Evolutionary conservation across 306 rosid genomes (phyloP), one percentile per base, ranked within the genome.

Genomic region (Biancaea sappan): DNA sequence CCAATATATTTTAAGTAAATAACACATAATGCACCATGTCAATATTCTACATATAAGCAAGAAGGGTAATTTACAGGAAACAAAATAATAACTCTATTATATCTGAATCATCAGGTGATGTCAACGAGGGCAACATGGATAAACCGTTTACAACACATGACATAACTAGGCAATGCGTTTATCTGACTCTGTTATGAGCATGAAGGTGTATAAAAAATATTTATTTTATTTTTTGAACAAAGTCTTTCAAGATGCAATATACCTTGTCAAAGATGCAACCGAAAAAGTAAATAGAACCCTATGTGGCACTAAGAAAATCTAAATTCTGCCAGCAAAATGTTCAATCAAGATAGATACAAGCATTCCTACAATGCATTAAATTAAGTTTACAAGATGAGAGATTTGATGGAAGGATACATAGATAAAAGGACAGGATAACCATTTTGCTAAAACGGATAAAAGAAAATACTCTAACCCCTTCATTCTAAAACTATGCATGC

Each of bases 401-500:
- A n/a, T 32, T 48, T 18, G 50, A 44, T 64, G 19, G 59, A 59
- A 47, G 12, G 15, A 52, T 24, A 9, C 12, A 47, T 35, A 66
- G 34, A 72, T 15, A 41, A 52, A 54, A 77, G 25, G 64, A 52
- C 34, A 52, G 22, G 46, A 28, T n/a, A 21, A 71, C 10, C 26
- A 60, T 31, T 72, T 72, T 24, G 66, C 29, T 34, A 37, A n/a
- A 56, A 53, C 41, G 62, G 68, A 61, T 51, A 48, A 63, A 54
- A 48, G 50, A 41, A 41, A 76, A 78, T 73, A 73, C n/a, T 22
- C 73, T 73, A 59, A 52, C 47, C 63, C 46, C 41, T 26, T 37
- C 47, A 31, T 66, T 62, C 41, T 68, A 19, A 71, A 10, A 25
- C 22, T 59, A 50, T 34, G 19, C 44, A 67, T 64, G 71, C 53